Evolutionary conservation across 805 yeast genomes (phyloP).

Genomic region (Ogataea minuta): DNA sequence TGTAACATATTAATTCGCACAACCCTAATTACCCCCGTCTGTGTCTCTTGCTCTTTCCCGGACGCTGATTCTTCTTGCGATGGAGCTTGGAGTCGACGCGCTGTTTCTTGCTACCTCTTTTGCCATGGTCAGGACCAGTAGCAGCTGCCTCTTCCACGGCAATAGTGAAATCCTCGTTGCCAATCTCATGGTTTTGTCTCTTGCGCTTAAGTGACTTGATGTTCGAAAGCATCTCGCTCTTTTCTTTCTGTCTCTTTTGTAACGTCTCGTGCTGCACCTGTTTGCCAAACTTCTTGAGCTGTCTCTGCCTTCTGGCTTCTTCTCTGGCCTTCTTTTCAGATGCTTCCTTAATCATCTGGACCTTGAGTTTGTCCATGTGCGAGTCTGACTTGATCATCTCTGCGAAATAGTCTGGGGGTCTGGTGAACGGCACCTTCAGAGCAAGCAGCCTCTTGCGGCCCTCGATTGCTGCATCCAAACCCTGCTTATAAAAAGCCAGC

Average conservation of each 20-base stretch:
- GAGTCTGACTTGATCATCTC: constrained; percentile 98
- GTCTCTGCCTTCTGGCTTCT: constrained; percentile 92
- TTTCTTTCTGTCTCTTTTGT: constrained; percentile 90
- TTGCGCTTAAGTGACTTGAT: constrained; percentile 88
- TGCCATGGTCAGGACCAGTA: constrained; percentile 43
- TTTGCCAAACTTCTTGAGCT: constrained; percentile 94
- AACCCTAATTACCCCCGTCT: constrained; percentile 23
- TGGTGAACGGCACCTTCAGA: constrained; percentile 79
- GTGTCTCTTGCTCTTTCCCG: constrained; percentile 56
- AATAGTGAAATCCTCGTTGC: constrained; percentile 76
- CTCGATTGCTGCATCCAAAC: constrained; percentile 73
- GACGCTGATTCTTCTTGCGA: constrained; percentile 38
- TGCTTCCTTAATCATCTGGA: constrained; percentile 72
- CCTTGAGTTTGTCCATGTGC: constrained; percentile 93
- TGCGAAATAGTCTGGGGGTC: constrained; percentile 96
- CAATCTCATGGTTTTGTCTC: constrained; percentile 73
- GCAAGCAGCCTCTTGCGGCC: constrained; percentile 66
- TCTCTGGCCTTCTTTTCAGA: constrained; percentile 83
- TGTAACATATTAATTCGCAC: constrained; percentile 2
- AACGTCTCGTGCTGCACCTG: constrained; percentile 92
- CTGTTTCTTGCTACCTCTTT: constrained; percentile 53
- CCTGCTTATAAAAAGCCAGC: constrained; percentile 92
- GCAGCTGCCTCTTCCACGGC: constrained; percentile 91
- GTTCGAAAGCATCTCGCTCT: constrained; percentile 85
- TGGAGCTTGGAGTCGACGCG: constrained; percentile 43